Conservation (phyloP, 257 asterid genomes). For the Penstemon davidsonii region DNA sequence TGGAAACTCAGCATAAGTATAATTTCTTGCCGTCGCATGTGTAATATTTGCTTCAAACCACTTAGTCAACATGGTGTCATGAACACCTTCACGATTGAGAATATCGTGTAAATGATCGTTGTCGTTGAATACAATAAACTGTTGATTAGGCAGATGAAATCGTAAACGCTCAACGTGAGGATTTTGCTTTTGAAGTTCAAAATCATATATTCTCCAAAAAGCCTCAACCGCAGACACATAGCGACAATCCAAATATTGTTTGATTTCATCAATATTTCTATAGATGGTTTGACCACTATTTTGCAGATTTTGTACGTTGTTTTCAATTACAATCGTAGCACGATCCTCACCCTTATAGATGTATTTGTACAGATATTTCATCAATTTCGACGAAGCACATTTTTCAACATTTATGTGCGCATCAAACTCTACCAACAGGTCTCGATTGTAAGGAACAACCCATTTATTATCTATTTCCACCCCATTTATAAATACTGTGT, state of each 20-base stretch:
- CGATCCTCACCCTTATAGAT: conserved; percentile 2
- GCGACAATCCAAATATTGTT: conserved; percentile 9
- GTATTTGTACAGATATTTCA: conserved; percentile 22
- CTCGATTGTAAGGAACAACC: conserved; percentile 12
- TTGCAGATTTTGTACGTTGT: background rate
- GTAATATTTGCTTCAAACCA: conserved; percentile 2
- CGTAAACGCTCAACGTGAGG: background rate
- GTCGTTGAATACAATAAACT: too few relatives aligned
- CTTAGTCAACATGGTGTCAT: conserved; percentile 3
- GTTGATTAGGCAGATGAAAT: background rate
- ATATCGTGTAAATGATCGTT: too few relatives aligned
- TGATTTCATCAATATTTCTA: background rate
- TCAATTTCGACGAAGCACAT: background rate
- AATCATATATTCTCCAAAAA: conserved; percentile 18
- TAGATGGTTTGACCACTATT: background rate
- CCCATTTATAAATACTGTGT: background rate
- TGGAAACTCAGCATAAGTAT: conserved; percentile 10
- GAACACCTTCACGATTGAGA: background rate
- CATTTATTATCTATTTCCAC: background rate
- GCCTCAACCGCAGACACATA: conserved; percentile 9
- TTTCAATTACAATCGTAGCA: conserved; percentile 6
- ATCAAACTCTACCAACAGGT: background rate
- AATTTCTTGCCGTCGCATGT: background rate
- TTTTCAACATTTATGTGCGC: conserved; percentile 10
- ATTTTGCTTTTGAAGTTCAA: conserved; percentile 7